Conservation (phyloP, 2,329 filamentous ascomycete genomes). For the Cladosporium sp. region DNA sequence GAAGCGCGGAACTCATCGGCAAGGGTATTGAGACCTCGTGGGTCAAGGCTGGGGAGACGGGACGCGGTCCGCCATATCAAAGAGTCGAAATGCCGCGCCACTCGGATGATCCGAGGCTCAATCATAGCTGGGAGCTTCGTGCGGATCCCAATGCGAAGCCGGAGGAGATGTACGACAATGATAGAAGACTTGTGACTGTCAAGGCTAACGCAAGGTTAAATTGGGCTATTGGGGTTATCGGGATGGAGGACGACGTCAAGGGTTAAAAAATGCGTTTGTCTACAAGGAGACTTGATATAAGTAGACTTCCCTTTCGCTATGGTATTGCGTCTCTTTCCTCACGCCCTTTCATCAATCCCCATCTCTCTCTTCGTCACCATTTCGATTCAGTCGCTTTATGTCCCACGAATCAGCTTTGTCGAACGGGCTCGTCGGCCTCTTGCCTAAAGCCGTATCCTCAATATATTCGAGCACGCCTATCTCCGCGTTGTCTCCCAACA, state of each 20-base stretch:
- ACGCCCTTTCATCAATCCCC: too few relatives aligned
- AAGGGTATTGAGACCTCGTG: conserved; percentile 82
- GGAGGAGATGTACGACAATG: conserved; percentile 35
- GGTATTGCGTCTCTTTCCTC: too few relatives aligned
- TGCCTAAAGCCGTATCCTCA: too few relatives aligned
- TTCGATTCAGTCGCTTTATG: too few relatives aligned
- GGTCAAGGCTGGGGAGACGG: conserved; percentile 72
- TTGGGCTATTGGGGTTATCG: conserved; percentile 77
- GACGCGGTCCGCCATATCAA: conserved; percentile 74
- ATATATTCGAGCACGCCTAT: too few relatives aligned
- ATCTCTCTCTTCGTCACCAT: too few relatives aligned
- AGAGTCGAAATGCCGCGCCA: conserved; percentile 39
- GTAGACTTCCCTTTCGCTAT: too few relatives aligned
- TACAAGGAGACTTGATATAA: too few relatives aligned
- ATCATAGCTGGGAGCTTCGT: conserved; percentile 34
- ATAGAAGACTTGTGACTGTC: conserved; percentile 62
- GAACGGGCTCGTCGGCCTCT: too few relatives aligned
- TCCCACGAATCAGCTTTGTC: too few relatives aligned
- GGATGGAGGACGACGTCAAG: conserved; percentile 71
- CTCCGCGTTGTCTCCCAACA: too few relatives aligned
- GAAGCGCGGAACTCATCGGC: conserved; percentile 78
- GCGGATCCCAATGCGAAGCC: conserved; percentile 33
- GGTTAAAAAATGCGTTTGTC: too few relatives aligned
- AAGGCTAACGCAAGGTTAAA: conserved; percentile 65
- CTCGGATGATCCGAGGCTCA: conserved; percentile 37